Conservation (phyloP, 1,284 basidiomycete species). For the Neolentinus lepideus region DNA sequence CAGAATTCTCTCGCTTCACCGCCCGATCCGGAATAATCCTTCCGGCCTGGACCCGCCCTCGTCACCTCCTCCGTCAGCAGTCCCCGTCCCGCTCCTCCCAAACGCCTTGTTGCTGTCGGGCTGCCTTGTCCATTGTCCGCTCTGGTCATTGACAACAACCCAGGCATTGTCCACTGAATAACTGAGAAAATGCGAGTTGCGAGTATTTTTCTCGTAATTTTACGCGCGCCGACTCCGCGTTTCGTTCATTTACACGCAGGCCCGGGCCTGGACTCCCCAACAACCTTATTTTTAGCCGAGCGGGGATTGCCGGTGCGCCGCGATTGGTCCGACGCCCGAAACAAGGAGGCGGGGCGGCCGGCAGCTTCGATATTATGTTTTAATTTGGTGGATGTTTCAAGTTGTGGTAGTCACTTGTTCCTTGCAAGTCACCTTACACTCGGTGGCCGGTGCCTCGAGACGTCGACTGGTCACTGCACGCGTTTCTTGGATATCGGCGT, state of each 20-base stretch:
- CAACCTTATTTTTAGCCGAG: not conserved
- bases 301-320: too few species aligned
- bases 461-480: too few species aligned
- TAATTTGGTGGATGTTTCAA: too few species aligned
- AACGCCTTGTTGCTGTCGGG: not conserved
- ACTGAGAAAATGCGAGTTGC: not conserved
- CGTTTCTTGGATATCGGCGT: too few species aligned
- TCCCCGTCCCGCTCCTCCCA: not conserved
- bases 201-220: not conserved
- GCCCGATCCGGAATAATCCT: not conserved
- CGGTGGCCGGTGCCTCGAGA: too few species aligned
- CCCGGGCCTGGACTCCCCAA: not conserved
- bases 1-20: not conserved
- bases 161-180: not conserved
- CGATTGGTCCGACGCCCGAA: too few species aligned
- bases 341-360: too few species aligned
- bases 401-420: too few species aligned
- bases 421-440: too few species aligned
- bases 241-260: not conserved
- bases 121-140: not conserved
- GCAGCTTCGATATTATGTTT: too few species aligned
- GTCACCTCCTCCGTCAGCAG: not conserved
- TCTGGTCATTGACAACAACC: not conserved
- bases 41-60: not conserved
- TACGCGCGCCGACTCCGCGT: not conserved